Evolutionary conservation across 176 grass and related monocot genomes (phyloP).

Genomic region (Raddia guianensis): DNA sequence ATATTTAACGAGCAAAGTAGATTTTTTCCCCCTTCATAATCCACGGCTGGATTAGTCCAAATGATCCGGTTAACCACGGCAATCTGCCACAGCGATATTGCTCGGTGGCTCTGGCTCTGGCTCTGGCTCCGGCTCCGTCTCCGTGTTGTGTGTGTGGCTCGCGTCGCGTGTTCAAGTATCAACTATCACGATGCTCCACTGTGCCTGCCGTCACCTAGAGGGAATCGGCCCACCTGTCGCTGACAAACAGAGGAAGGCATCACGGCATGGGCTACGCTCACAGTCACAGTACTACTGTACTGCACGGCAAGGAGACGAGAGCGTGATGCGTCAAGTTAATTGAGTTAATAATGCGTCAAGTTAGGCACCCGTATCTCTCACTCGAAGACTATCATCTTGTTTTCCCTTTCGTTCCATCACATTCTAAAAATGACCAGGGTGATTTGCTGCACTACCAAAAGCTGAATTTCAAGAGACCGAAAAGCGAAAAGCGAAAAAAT

Average conservation of each 20-base stretch:
- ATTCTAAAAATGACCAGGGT: background rate
- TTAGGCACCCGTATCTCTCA: background rate
- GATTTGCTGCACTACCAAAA: too few species aligned
- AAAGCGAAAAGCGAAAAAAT: too few species aligned
- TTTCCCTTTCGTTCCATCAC: background rate
- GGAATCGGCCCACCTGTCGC: background rate
- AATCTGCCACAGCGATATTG: background rate
- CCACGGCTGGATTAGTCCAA: too few species aligned
- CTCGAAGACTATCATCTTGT: background rate
- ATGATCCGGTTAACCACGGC: background rate
- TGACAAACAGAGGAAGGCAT: background rate
- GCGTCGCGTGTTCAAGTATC: background rate
- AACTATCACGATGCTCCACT: background rate
- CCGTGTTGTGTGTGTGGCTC: background rate
- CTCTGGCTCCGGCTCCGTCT: too few species aligned
- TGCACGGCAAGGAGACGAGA: background rate
- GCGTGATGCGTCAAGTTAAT: background rate
- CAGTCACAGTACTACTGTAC: background rate
- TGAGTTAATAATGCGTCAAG: background rate
- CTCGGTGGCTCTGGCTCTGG: too few species aligned
- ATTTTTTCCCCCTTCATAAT: too few species aligned
- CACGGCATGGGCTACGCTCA: background rate
- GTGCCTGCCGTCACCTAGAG: background rate
- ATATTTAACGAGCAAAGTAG: too few species aligned
- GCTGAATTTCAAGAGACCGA: too few species aligned